These are phyloP conservation scores for Entamoeba nuttalli DNA, from an alignment of 208 protist species.

Conservation along the genomic window DNA sequence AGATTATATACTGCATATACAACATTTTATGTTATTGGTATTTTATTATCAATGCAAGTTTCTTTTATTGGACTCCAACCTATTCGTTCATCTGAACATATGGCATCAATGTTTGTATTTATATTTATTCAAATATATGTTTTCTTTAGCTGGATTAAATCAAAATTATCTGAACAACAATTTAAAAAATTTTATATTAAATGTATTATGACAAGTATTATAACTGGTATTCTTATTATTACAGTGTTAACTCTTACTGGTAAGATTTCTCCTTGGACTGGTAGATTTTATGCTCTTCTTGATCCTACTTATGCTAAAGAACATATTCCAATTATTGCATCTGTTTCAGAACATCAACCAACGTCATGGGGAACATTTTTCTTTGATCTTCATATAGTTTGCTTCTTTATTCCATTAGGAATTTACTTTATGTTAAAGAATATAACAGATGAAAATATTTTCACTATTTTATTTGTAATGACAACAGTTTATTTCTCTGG, in stretches of 20 bases:
- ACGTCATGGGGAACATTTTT: conserved; percentile 74
- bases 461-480: conserved; percentile 62
- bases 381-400: conserved; percentile 66
- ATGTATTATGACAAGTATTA: conserved; percentile 15
- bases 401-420: conserved; percentile 61
- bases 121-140: conserved; percentile 50
- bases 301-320: conserved; percentile 70
- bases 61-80: conserved; percentile 72
- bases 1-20: conserved; percentile 73
- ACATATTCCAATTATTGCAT: conserved; percentile 76
- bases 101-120: conserved; percentile 66
- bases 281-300: conserved; percentile 67
- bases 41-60: conserved; percentile 67
- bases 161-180: conserved; percentile 22
- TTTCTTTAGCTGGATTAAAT: conserved; percentile 44
- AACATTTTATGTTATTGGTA: conserved; percentile 75
- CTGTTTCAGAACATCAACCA: conserved; percentile 78
- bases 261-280: conserved; percentile 39
- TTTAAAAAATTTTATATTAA: conserved; percentile 32
- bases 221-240: conserved; percentile 5
- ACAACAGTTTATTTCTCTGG: conserved; percentile 64
- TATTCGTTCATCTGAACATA: conserved; percentile 73
- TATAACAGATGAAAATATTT: conserved; percentile 52
- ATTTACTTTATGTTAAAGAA: conserved; percentile 62
- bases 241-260: conserved; percentile 9